These are phyloP conservation scores for Grosmannia serpens DNA, from an alignment of 2,329 filamentous ascomycete species.

Conservation along the genomic window DNA sequence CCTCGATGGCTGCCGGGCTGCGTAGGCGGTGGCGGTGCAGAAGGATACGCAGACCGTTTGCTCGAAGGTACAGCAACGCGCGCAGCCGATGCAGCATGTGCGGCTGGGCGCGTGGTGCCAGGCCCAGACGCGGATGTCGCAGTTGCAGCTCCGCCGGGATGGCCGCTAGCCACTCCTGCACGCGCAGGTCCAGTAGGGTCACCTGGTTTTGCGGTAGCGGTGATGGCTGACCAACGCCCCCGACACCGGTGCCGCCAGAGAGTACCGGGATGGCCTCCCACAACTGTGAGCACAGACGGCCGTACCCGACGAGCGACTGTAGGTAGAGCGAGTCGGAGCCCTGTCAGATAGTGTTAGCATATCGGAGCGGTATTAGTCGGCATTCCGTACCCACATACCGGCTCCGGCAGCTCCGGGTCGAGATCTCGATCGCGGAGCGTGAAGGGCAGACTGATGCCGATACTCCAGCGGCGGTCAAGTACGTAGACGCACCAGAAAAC, in stretches of 20 bases:
- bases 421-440: slow-evolving; percentile 34
- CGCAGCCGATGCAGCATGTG: slow-evolving; percentile 26
- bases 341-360: background rate
- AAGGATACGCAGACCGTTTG: slow-evolving; percentile 31
- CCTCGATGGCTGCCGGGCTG: slow-evolving; percentile 23
- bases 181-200: slow-evolving; percentile 27
- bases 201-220: slow-evolving; percentile 23
- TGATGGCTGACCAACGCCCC: background rate
- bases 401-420: slow-evolving; percentile 33
- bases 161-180: slow-evolving; percentile 32
- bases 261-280: slow-evolving; percentile 31
- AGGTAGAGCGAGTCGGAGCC: slow-evolving; percentile 20
- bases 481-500: slow-evolving; percentile 40
- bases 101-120: slow-evolving; percentile 19
- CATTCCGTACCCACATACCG: slow-evolving; percentile 16
- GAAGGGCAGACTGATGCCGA: slow-evolving; percentile 37
- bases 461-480: slow-evolving; percentile 36
- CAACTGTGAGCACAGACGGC: slow-evolving; percentile 31
- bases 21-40: slow-evolving; percentile 32
- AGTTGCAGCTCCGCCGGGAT: slow-evolving; percentile 29
- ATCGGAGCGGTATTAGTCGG: no score
- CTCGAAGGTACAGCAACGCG: slow-evolving; percentile 27
- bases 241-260: slow-evolving; percentile 17
- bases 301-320: slow-evolving; percentile 35
- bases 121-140: slow-evolving; percentile 24